Conservation (phyloP, 2,329 filamentous ascomycete genomes). For the Colletotrichum abscissum region DNA sequence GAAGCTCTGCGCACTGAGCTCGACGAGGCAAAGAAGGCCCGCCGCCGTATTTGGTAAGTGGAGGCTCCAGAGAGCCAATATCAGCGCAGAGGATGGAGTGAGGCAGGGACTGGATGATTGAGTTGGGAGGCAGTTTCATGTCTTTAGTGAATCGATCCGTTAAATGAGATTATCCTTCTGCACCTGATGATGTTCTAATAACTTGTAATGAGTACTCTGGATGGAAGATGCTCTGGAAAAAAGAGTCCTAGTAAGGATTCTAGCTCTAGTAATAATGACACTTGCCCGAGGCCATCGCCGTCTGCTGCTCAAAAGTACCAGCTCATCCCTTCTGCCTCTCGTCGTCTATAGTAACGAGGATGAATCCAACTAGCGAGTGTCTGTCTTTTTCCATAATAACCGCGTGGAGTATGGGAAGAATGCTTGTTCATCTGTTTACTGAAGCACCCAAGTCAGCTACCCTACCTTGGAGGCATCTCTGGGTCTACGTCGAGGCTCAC, state of each 20-base stretch:
- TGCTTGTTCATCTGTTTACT: too few relatives aligned
- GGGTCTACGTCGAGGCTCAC: too few relatives aligned
- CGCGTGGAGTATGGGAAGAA: too few relatives aligned
- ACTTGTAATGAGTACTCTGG: background rate
- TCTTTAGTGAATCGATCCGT: background rate
- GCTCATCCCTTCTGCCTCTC: too few relatives aligned
- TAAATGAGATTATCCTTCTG: background rate
- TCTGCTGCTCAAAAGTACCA: too few relatives aligned
- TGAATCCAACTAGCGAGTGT: too few relatives aligned
- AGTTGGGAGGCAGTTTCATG: background rate
- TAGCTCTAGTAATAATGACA: background rate
- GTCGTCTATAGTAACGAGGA: too few relatives aligned
- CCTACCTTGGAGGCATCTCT: too few relatives aligned
- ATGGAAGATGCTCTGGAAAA: background rate
- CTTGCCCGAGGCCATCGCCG: background rate
- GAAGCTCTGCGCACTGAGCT: background rate
- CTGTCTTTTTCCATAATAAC: too few relatives aligned
- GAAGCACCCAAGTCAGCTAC: too few relatives aligned
- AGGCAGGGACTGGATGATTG: background rate
- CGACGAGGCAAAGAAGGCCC: background rate
- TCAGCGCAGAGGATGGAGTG: background rate
- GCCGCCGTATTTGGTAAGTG: too few relatives aligned
- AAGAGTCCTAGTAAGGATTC: background rate
- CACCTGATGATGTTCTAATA: background rate
- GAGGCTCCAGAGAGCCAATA: too few relatives aligned